Evolutionary conservation across 78 protist genomes (phyloP), one percentile per base, ranked within the genome.

Genomic region (Trichosphaerium sp.): DNA sequence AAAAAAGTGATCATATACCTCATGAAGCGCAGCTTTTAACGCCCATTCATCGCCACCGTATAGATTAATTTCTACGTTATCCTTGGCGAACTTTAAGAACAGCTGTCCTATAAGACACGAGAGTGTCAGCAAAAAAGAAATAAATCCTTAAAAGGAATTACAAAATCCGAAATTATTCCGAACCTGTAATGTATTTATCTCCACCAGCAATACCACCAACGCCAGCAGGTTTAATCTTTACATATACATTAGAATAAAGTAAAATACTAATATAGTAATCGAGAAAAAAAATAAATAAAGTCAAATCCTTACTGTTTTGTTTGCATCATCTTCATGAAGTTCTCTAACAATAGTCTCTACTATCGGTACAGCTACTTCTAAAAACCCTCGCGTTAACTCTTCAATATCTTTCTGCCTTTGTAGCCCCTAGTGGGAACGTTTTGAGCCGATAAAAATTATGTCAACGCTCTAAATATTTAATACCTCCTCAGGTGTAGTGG

Each of bases 71-170:
- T n/a, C n/a, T n/a, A n/a, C n/a, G n/a, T n/a, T n/a, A n/a, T n/a
- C n/a, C n/a, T n/a, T n/a, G n/a, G 80, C 71, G 47, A 74, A 74
- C 25, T 74, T 74, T 14, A 74, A 67, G 67, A 74, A 74, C 80
- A 74, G 65, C 4, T 54, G 43, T 42, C 67, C 80, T 42, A 74
- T 52, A 39, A 37, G 34, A 40, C 54, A 74, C 55, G n/a, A n/a
- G n/a, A n/a, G n/a, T n/a, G n/a, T n/a, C n/a, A n/a, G n/a, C n/a
- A n/a, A n/a, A n/a, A n/a, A n/a, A n/a, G n/a, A n/a, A n/a, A n/a
- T n/a, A n/a, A n/a, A n/a, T n/a, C n/a, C n/a, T n/a, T n/a, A n/a
- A n/a, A n/a, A n/a, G n/a, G n/a, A n/a, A n/a, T n/a, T n/a, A n/a
- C n/a, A n/a, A n/a, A n/a, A n/a, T n/a, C n/a, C n/a, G n/a, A n/a